Base-by-base conservation (phyloP, 345 rosid genomes). In the Mangifera indica region DNA sequence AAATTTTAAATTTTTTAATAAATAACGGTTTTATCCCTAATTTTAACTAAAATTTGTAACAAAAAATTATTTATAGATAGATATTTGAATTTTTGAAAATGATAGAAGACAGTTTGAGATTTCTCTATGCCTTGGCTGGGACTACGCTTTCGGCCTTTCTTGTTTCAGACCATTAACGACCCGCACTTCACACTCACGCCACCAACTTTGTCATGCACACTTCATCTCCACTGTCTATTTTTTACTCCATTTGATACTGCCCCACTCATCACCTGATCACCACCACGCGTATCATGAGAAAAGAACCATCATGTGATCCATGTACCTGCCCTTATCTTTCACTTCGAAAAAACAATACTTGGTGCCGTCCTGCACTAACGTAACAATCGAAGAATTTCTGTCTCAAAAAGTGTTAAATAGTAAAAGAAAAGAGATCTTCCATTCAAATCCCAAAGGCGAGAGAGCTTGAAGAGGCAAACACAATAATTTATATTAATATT, bases 391-490 rank as follows among this genome's bases (percentile, higher is more conserved):
- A 29, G 32, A 29, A 29, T 72, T 66, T 37, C 3, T 65, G 55
- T 76, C 70, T 63, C 71, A 63, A 66, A 56, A 61, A 45, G 18
- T 29, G 67, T 71, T 65, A 69, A 66, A 18, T 37, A 58, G 46
- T 42, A n/a, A 32, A 60, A 60, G 40, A 12, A 67, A 59, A 57
- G 63, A 10, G 22, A 2, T 45, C 18, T 21, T 59, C 58, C 72
- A 62, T 79, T 81, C 69, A 52, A 73, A 59, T 77, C 79, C 69
- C 66, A 64, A 69, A 52, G 82, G 71, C 34, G 76, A 85, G 76
- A 85, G 87, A 86, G 87, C 89, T 84, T 81, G 87, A 84, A 72
- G 67, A 72, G 65, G 66, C 56, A 59, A 61, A 56, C 45, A 32
- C 51, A 34, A 48, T 54, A 44, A 22, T 52, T 66, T 56, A 34